Percentiles rank a stretch among this genome's conserved stretches.
Conservation (phyloP, 2,329 filamentous ascomycete genomes). For the Penicillium freii region DNA sequence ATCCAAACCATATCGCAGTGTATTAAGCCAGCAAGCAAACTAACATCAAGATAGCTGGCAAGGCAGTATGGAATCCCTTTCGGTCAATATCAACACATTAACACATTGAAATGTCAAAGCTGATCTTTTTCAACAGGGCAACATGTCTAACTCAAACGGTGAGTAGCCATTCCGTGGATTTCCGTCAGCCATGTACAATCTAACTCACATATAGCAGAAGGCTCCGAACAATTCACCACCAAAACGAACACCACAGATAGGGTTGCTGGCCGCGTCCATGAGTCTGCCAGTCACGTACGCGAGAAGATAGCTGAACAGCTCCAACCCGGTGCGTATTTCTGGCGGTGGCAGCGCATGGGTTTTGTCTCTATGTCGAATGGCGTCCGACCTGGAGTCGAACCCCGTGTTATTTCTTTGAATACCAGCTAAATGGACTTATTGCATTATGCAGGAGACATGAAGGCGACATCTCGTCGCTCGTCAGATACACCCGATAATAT, state of each 20-base stretch:
- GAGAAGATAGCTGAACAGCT: constrained; percentile 19
- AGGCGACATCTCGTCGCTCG: constrained; percentile 15
- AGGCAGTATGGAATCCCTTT: constrained; percentile 9
- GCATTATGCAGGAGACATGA: constrained; percentile 17
- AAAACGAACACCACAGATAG: constrained; percentile 16
- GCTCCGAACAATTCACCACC: constrained; percentile 17
- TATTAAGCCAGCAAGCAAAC: not conserved
- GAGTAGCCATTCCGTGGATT: not conserved
- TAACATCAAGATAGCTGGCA: constrained; percentile 15
- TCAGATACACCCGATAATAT: constrained; percentile 20
- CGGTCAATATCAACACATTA: not conserved
- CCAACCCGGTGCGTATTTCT: constrained; percentile 22
- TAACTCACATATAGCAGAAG: constrained; percentile 10
- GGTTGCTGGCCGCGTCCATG: constrained; percentile 5
- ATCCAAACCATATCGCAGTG: not conserved
- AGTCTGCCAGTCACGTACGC: constrained; percentile 21
- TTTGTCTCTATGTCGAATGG: not conserved
- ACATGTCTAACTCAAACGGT: constrained; percentile 12
- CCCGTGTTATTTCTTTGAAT: not conserved
- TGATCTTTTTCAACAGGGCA: constrained; percentile 8
- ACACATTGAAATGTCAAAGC: not conserved
- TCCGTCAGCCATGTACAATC: not conserved
- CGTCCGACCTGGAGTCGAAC: not conserved
- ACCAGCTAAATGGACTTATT: not conserved
- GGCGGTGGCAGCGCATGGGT: too few species aligned